Evolutionary conservation across 148 eudicot species (phyloP).

Genomic region (Rhododendron molle): DNA sequence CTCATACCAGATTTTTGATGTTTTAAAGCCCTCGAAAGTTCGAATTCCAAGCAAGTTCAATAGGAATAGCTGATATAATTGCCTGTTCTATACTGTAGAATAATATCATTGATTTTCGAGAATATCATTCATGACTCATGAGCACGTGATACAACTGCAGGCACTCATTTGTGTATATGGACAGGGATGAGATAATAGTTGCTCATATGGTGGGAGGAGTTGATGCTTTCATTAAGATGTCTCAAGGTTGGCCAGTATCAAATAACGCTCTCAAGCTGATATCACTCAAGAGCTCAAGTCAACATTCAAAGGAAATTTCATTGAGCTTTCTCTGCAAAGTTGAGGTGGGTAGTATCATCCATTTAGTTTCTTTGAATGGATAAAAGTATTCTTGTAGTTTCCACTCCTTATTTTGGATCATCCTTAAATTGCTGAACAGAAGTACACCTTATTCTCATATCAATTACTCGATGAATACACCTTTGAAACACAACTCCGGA

Average conservation of each 20-base stretch:
- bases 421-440: not conserved
- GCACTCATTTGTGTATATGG: slow-evolving; percentile 74
- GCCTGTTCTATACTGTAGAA: not conserved
- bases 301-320: slow-evolving; percentile 57
- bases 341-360: slow-evolving; percentile 47
- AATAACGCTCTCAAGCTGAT: slow-evolving; percentile 55
- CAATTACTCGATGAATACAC: too few species aligned
- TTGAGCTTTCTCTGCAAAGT: slow-evolving; percentile 79
- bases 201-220: slow-evolving; percentile 77
- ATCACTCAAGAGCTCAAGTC: slow-evolving; percentile 67
- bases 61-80: not conserved
- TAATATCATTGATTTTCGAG: not conserved
- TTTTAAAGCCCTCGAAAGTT: not conserved
- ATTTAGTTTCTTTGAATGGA: not conserved
- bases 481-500: too few species aligned
- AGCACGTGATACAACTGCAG: slow-evolving; percentile 27
- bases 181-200: slow-evolving; percentile 66
- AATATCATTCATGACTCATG: not conserved
- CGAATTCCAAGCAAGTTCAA: not conserved
- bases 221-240: slow-evolving; percentile 75
- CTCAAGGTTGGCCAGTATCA: slow-evolving; percentile 84
- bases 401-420: not conserved
- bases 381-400: not conserved
- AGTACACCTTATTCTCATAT: too few species aligned
- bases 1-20: not conserved